phyloP scores from a whole-genome alignment of 805 yeast species.

The Ogataea sp. region DNA sequence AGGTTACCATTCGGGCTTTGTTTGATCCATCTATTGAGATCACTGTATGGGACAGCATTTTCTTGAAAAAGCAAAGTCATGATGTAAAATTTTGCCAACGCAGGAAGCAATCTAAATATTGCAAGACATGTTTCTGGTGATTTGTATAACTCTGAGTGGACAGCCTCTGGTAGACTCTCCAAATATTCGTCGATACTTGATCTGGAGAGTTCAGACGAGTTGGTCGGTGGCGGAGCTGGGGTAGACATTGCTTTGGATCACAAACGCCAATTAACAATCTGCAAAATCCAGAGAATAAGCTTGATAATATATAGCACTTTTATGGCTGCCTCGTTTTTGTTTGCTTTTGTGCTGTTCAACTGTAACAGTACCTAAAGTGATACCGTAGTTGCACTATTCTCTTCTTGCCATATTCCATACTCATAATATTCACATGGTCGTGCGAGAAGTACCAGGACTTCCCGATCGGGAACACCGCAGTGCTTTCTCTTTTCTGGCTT shows the following conservation, averaged over 20 bases:
- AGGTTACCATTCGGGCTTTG: slow-evolving; percentile 12
- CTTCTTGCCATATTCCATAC: no score
- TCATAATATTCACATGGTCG: not conserved
- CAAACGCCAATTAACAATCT: no score
- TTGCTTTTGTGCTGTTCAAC: no score
- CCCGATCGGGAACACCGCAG: no score
- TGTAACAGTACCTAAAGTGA: no score
- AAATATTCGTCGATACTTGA: slow-evolving; percentile 80
- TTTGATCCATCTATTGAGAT: slow-evolving; percentile 71
- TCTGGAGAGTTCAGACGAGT: slow-evolving; percentile 36
- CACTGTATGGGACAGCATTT: slow-evolving; percentile 56
- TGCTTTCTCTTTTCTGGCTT: not conserved
- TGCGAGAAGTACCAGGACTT: no score
- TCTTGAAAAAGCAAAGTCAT: slow-evolving; percentile 84
- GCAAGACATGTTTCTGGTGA: slow-evolving; percentile 94
- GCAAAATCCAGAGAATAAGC: no score
- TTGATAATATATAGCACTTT: no score
- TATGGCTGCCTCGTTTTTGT: no score
- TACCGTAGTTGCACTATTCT: no score
- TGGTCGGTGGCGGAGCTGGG: not conserved
- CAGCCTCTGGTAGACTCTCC: slow-evolving; percentile 81
- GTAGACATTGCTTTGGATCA: not conserved
- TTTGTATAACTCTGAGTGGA: slow-evolving; percentile 74
- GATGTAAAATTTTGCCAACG: slow-evolving; percentile 80
- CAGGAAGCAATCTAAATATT: slow-evolving; percentile 81